Conservation (phyloP, 1,139 yeast species). For the Saccharomycopsis phalli region DNA sequence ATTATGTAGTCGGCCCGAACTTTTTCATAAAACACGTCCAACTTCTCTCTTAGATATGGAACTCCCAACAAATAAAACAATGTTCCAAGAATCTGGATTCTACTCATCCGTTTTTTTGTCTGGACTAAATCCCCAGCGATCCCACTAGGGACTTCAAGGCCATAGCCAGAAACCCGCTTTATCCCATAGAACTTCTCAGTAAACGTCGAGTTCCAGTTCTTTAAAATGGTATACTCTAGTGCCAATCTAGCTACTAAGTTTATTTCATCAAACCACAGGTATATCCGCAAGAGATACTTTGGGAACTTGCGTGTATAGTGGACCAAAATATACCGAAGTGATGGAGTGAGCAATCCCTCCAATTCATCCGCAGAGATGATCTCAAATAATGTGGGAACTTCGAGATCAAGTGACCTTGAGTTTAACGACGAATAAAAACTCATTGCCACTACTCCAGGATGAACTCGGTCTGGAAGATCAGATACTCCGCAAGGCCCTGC, state of each 20-base stretch:
- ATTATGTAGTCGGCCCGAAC: constrained; percentile 47
- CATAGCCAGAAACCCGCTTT: constrained; percentile 41
- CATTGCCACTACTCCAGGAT: no score
- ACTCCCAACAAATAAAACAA: constrained; percentile 56
- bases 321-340: constrained; percentile 69
- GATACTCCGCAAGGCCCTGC: no score
- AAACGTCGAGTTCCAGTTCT: constrained; percentile 75
- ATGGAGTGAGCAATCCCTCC: constrained; percentile 70
- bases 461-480: no score
- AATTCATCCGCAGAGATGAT: constrained; percentile 74
- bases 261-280: constrained; percentile 71
- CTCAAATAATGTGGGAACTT: constrained; percentile 76
- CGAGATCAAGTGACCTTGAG: constrained; percentile 66
- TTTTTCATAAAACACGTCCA: constrained; percentile 56
- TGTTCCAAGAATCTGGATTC: constrained; percentile 47
- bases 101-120: constrained; percentile 47
- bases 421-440: constrained; percentile 77
- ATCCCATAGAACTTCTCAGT: constrained; percentile 91
- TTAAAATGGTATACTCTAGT: constrained; percentile 69
- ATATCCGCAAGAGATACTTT: constrained; percentile 48
- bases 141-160: constrained; percentile 22
- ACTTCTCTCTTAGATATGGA: constrained; percentile 62
- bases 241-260: constrained; percentile 52
- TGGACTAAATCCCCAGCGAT: constrained; percentile 34
- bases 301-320: constrained; percentile 81